Base-by-base conservation (phyloP, 2,329 filamentous ascomycete genomes). In the Xylariaceae sp. region DNA sequence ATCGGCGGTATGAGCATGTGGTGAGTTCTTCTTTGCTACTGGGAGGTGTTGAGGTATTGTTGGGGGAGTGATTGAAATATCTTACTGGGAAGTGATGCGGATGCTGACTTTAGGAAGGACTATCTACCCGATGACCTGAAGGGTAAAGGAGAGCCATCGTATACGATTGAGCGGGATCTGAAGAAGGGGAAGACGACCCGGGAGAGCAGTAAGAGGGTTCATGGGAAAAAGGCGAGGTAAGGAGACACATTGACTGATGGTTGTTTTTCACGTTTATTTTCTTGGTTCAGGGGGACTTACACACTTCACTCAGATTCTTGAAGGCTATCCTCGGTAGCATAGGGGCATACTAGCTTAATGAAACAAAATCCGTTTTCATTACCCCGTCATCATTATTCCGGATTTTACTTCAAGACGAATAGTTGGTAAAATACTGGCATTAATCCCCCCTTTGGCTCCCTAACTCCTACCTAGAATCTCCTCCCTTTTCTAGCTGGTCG, bases 91-190 rank as follows among this genome's bases (percentile, higher is more conserved):
- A 18, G n/a, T 35, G 15, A 34, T 41, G 3, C 5, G 39, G 41
- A n/a, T 13, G 11, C 41, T 45, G 41, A 45, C 41, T 15, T 4
- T 45, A 3, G 5, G 6, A 13, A 86, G 83, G 71, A 83, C 66
- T 94, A 95, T 72, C 83, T 84, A 58, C 86, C 88, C 4, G 83
- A 88, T 50, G 90, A 95, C 69, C 80, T 90, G 63, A 92, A 93
- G 73, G 90, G 90, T 68, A 91, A 94, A 74, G 88, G 88, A 50
- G 89, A 93, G 70, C 88, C 89, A 2, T 85, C 83, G 1, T 94
- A 83, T 74, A 83, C 85, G 6, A 80, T 88, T 39, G 90, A 93
- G 67, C 83, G 83, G 63, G 82, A 84, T 1, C 74, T 86, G 18
- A 89, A 30, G 80, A 84, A 69, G 83, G 82, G 68, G 82, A 81